These are phyloP conservation scores for Nicotiana noctiflora DNA, from an alignment of 257 asterid species.

Conservation along the genomic window DNA sequence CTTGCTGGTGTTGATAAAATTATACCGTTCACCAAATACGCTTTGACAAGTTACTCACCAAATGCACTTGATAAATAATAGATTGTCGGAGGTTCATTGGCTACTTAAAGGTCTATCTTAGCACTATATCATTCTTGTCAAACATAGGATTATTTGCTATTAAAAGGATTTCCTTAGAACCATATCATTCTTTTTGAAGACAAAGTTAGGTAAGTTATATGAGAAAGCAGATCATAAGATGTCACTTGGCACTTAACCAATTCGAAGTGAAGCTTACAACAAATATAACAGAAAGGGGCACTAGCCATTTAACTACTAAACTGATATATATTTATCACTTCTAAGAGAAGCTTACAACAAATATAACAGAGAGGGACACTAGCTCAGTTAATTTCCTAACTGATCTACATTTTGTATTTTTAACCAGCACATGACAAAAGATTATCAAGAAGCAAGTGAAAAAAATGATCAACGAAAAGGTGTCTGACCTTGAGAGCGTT, in stretches of 20 bases:
- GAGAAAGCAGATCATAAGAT: background rate
- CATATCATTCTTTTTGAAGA: background rate
- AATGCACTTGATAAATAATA: slow-evolving; percentile 1
- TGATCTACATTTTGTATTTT: background rate
- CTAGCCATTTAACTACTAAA: background rate
- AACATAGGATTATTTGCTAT: background rate
- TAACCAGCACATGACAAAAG: background rate
- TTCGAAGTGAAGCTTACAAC: background rate
- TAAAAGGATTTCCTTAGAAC: background rate
- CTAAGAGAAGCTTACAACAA: background rate
- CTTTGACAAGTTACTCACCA: background rate
- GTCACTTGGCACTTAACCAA: background rate
- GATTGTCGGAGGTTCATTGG: background rate
- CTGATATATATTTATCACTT: background rate
- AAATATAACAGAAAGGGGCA: background rate
- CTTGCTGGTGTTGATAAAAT: background rate
- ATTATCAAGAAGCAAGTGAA: background rate
- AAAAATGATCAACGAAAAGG: background rate
- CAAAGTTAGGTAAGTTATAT: background rate
- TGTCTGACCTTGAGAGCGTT: slow-evolving; percentile 62
- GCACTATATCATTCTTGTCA: slow-evolving; percentile 3
- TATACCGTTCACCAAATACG: background rate
- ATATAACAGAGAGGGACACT: background rate
- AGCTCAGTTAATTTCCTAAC: background rate
- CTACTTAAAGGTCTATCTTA: background rate